Evolutionary conservation across 228 moss, liverwort and hornwort genomes (phyloP), one percentile per base, ranked within the genome.

Genomic region (Sphagnum magellanicum): DNA sequence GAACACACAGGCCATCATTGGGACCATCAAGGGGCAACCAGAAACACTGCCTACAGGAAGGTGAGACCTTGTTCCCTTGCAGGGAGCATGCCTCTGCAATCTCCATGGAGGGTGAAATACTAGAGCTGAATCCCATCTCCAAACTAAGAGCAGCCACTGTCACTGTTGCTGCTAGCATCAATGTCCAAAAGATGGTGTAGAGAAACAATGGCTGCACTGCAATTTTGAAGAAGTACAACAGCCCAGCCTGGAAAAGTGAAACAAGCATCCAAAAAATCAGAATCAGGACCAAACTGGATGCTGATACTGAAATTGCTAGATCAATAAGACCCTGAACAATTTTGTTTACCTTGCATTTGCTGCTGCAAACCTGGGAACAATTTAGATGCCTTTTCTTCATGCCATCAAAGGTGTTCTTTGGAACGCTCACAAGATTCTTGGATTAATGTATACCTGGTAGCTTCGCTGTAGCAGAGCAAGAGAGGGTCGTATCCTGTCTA

Each of bases 61-160:
- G 76, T 52, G 81, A 81, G 65, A 72, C 79, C 66, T 81, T 82
- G 79, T 79, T 87, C 51, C 82, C 82, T 59, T 73, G 82, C 72
- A 84, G 81, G 62, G 82, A 76, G 73, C 90, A 90, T 11, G 82
- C 83, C 79, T 90, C 82, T 6, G 84, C 82, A 65, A 84, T 69
- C 64, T 87, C 82, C 66, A 81, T 63, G 47, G 81, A 75, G 60
- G 82, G 79, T 68, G 83, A 83, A 16, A 87, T 76, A 63, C 78
- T 74, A 55, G 64, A 71, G 68, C 84, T 87, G 64, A 90, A 90
- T 64, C 90, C 83, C 87, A 90, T 87, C 75, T 90, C 90, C 75
- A 90, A 77, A 70, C 90, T 87, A 48, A 90, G 71, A 64, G 90
- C 90, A 71, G 87, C 82, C 48, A 81, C 72, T 68, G 87, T 83